Evolutionary conservation across 2,329 filamentous ascomycete genomes (phyloP).

Genomic region (Ceratocystis albifundus): DNA sequence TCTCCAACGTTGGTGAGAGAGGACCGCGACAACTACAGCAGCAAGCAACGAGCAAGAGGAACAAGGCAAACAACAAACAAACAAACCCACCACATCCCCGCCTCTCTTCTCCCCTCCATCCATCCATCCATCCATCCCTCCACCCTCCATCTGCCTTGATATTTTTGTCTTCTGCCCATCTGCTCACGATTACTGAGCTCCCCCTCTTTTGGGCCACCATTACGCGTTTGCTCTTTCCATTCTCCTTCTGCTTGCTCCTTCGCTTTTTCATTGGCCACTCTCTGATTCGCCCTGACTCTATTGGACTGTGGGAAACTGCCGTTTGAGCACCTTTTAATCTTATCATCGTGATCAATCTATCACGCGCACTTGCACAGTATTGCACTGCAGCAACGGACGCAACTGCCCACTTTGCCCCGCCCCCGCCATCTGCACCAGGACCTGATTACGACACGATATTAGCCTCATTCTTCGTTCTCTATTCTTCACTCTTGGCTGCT

Average conservation of each 20-base stretch:
- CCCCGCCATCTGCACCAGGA: constrained; percentile 19
- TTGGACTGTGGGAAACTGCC: neutral
- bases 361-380: neutral
- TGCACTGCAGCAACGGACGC: neutral
- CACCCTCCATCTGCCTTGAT: neutral
- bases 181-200: constrained; percentile 1
- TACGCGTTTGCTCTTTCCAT: constrained; percentile 4
- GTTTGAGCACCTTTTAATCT: constrained; percentile 7
- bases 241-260: neutral
- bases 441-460: constrained; percentile 3
- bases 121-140: neutral
- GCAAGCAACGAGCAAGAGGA: neutral
- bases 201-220: constrained; percentile 4
- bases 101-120: neutral
- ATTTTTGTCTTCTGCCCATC: neutral
- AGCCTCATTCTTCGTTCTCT: neutral
- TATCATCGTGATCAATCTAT: neutral
- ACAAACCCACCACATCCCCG: neutral
- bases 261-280: neutral
- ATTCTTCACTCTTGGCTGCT: neutral
- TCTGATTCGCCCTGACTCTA: neutral
- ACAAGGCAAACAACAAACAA: neutral
- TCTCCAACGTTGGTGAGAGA: constrained; percentile 20
- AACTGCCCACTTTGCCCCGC: constrained; percentile 15
- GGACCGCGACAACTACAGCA: constrained; percentile 9